Conservation (phyloP, 805 yeast species). For the Spathaspora girioi region DNA sequence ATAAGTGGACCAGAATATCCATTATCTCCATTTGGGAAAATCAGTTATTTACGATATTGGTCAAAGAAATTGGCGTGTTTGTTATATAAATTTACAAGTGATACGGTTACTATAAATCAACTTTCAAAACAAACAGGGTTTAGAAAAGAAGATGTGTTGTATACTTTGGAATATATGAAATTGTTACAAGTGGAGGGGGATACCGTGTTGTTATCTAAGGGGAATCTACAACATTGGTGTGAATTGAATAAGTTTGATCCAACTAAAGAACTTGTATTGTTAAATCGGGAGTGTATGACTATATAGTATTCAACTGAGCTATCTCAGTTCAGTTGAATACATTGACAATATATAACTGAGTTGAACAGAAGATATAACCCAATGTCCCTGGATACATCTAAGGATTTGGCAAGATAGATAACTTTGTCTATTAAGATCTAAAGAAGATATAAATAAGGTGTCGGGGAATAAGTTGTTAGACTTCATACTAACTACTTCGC, state of each 20-base stretch:
- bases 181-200: conserved; percentile 13
- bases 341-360: too few species aligned
- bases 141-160: conserved; percentile 55
- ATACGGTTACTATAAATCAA: conserved; percentile 41
- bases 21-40: conserved; percentile 73
- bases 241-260: conserved; percentile 19
- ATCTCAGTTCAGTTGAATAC: too few species aligned
- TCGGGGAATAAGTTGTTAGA: too few species aligned
- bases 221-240: conserved; percentile 29
- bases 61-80: conserved; percentile 34
- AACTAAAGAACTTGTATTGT: conserved; percentile 19
- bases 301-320: too few species aligned
- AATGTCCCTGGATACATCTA: too few species aligned
- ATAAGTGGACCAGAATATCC: conserved; percentile 93
- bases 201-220: conserved; percentile 14
- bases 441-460: too few species aligned
- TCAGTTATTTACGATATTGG: conserved; percentile 78
- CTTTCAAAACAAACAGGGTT: conserved; percentile 60
- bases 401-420: too few species aligned
- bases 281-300: conserved; percentile 25
- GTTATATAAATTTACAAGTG: conserved; percentile 6
- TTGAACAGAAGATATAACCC: too few species aligned
- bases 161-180: conserved; percentile 56
- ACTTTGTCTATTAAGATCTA: too few species aligned
- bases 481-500: too few species aligned